phyloP scores from a whole-genome alignment of 345 rosid genomes.

The Microcos paniculata region DNA sequence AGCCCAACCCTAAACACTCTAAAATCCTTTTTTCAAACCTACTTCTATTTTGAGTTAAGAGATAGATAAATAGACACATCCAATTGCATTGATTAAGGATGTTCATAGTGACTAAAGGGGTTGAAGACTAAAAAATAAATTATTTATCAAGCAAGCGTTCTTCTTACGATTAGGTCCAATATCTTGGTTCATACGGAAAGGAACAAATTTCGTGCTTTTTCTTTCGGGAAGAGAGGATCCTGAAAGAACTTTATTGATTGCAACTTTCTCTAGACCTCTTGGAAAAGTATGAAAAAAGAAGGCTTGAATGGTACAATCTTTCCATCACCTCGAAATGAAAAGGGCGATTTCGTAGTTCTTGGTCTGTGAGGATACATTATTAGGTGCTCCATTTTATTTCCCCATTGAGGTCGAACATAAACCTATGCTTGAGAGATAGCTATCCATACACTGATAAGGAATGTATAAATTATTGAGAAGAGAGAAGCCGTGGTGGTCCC shows the following conservation, averaged over 20 bases:
- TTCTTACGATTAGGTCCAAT: not conserved
- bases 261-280: not conserved
- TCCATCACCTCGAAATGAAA: not conserved
- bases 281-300: not conserved
- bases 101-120: too few relatives aligned
- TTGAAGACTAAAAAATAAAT: slow-evolving; percentile 33
- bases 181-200: not conserved
- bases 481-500: not conserved
- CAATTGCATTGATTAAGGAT: too few relatives aligned
- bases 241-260: not conserved
- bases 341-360: not conserved
- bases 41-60: too few relatives aligned
- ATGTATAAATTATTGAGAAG: too few relatives aligned
- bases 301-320: not conserved
- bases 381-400: too few relatives aligned
- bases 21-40: too few relatives aligned
- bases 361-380: too few relatives aligned
- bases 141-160: not conserved
- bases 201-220: not conserved
- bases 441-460: too few relatives aligned
- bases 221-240: not conserved
- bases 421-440: too few relatives aligned
- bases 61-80: too few relatives aligned
- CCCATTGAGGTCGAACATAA: too few relatives aligned
- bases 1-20: too few relatives aligned